phyloP scores from a whole-genome alignment of 2,329 filamentous ascomycete genomes.

The Pseudocercospora macadamiae region DNA sequence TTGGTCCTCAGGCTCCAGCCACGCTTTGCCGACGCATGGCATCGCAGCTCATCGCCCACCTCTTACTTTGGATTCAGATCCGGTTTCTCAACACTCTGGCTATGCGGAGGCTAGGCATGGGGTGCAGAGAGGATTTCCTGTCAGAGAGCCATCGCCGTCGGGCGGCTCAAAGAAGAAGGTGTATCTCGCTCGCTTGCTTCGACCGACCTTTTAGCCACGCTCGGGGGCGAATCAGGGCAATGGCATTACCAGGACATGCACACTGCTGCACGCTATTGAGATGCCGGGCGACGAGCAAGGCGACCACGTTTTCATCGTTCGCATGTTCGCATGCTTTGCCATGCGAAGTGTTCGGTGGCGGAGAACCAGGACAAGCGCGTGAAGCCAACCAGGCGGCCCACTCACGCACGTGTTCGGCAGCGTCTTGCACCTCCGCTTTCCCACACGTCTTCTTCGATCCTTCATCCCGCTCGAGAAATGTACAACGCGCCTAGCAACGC shows the following conservation, averaged over 20 bases:
- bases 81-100: too few species aligned
- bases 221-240: not conserved
- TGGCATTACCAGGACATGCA: not conserved
- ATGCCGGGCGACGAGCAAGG: not conserved
- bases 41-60: too few species aligned
- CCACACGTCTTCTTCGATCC: not conserved
- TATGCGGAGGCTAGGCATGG: not conserved
- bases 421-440: not conserved
- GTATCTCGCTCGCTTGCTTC: not conserved
- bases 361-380: not conserved
- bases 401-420: not conserved
- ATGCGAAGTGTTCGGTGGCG: not conserved
- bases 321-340: not conserved
- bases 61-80: too few species aligned
- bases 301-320: not conserved
- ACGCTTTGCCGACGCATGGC: too few species aligned
- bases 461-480: not conserved
- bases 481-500: not conserved
- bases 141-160: not conserved
- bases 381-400: not conserved
- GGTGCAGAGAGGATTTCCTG: not conserved
- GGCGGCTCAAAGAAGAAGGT: not conserved
- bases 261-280: not conserved
- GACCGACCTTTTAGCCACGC: not conserved
- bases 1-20: not conserved